Percentiles rank a stretch among this genome's conserved stretches.
phyloP scores from a whole-genome alignment of 208 protist species.

The Leishmania turanica region DNA sequence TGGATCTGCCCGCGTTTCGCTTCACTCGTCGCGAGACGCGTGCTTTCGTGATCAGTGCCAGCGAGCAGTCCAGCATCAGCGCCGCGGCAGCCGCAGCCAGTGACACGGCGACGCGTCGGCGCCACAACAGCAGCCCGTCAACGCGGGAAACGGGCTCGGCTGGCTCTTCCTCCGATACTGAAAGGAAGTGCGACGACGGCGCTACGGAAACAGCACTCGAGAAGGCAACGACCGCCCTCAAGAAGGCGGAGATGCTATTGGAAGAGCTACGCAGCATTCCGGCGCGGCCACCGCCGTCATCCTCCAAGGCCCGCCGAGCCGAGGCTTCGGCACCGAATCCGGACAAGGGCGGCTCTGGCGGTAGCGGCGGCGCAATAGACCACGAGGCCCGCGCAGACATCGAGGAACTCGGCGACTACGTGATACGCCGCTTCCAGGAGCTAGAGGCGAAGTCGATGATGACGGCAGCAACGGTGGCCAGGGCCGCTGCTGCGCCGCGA shows the following conservation, averaged over 20 bases:
- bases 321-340: background rate
- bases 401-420: slow-evolving; percentile 75
- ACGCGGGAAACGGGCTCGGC: slow-evolving; percentile 2
- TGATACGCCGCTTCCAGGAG: slow-evolving; percentile 66
- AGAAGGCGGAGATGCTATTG: slow-evolving; percentile 32
- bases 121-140: slow-evolving; percentile 8
- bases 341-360: background rate
- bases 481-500: background rate
- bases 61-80: slow-evolving; percentile 11
- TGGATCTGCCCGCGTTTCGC: slow-evolving; percentile 77
- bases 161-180: background rate
- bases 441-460: slow-evolving; percentile 37
- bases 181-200: background rate
- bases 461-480: slow-evolving; percentile 7
- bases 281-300: background rate
- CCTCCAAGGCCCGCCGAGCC: slow-evolving; percentile 10
- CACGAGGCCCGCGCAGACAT: slow-evolving; percentile 65
- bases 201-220: slow-evolving; percentile 25
- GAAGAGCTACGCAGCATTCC: slow-evolving; percentile 19
- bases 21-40: slow-evolving; percentile 60
- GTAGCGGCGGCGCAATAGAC: slow-evolving; percentile 40
- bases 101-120: slow-evolving; percentile 25
- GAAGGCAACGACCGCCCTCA: slow-evolving; percentile 36
- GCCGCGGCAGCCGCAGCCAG: slow-evolving; percentile 13
- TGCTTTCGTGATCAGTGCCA: slow-evolving; percentile 23